These are phyloP conservation scores for Pichiaceae sp. DNA, from an alignment of 1,139 yeast species.

Conservation along the genomic window DNA sequence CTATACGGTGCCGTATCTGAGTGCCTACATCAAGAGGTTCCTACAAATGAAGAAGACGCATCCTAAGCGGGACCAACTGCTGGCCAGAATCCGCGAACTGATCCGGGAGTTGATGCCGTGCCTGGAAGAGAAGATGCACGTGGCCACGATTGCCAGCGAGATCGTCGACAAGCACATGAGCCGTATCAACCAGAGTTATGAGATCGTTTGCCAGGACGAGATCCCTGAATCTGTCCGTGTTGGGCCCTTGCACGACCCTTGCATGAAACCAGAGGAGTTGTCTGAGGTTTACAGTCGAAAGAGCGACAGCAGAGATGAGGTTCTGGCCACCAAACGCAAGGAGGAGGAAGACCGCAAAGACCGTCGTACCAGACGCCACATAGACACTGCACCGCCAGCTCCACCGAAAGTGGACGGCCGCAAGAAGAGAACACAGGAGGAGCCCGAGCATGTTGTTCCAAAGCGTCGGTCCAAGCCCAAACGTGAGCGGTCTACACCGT, in stretches of 20 bases:
- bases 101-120: conserved; percentile 81
- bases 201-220: conserved; percentile 66
- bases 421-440: not conserved
- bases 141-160: conserved; percentile 86
- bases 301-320: conserved; percentile 32
- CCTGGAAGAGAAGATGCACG: conserved; percentile 95
- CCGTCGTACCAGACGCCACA: not conserved
- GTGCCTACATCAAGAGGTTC: conserved; percentile 48
- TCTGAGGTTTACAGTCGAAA: conserved; percentile 64
- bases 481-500: conserved; percentile 63
- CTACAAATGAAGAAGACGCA: conserved; percentile 33
- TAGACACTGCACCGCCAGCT: not conserved
- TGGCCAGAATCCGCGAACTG: conserved; percentile 29
- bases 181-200: conserved; percentile 74
- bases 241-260: conserved; percentile 86
- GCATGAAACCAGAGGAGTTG: conserved; percentile 51
- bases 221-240: conserved; percentile 53
- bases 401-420: not conserved
- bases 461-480: not conserved
- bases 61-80: conserved; percentile 26
- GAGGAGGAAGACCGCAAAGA: conserved; percentile 3
- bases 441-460: not conserved
- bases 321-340: not conserved
- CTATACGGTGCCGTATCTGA: conserved; percentile 60
- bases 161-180: conserved; percentile 59